A percentile compares a stretch with the other conserved stretches of the same genome.
Evolutionary conservation across 306 rosid genomes (phyloP).

Genomic region (Albizia julibrissin): DNA sequence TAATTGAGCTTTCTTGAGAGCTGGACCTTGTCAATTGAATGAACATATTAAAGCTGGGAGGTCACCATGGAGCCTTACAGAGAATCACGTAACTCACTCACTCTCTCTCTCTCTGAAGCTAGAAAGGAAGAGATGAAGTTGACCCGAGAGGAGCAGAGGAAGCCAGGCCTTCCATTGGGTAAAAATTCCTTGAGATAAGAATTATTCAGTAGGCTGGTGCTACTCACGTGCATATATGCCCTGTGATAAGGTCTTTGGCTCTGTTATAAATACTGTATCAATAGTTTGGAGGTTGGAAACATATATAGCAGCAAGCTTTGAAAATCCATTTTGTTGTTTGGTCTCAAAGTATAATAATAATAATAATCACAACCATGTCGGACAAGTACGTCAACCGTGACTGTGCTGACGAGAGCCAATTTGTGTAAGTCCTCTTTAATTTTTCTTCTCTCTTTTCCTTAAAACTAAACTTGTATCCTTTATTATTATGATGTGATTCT

Average conservation of each 20-base stretch:
- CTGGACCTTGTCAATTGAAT: no score
- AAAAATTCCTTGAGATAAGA: background rate
- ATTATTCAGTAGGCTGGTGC: background rate
- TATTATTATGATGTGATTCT: background rate
- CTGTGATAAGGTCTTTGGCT: conserved; percentile 6
- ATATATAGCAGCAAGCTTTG: conserved; percentile 14
- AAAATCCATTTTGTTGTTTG: background rate
- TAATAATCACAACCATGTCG: conserved; percentile 42
- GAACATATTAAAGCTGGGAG: no score
- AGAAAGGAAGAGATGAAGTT: background rate
- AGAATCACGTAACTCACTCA: no score
- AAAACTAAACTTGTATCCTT: background rate
- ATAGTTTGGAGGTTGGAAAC: background rate
- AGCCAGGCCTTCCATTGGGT: background rate
- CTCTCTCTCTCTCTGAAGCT: background rate
- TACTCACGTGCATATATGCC: conserved; percentile 15
- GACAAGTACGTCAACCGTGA: conserved; percentile 47
- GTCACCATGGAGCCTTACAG: no score
- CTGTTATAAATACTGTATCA: conserved; percentile 47
- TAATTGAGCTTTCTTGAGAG: no score
- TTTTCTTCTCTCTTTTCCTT: no score
- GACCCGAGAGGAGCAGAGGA: conserved; percentile 5
- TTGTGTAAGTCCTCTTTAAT: conserved; percentile 43
- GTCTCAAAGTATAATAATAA: background rate
- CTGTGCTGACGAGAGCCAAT: conserved; percentile 53